Evolutionary conservation across 2,329 filamentous ascomycete species (phyloP).

Genomic region (Fusarium agapanthi): DNA sequence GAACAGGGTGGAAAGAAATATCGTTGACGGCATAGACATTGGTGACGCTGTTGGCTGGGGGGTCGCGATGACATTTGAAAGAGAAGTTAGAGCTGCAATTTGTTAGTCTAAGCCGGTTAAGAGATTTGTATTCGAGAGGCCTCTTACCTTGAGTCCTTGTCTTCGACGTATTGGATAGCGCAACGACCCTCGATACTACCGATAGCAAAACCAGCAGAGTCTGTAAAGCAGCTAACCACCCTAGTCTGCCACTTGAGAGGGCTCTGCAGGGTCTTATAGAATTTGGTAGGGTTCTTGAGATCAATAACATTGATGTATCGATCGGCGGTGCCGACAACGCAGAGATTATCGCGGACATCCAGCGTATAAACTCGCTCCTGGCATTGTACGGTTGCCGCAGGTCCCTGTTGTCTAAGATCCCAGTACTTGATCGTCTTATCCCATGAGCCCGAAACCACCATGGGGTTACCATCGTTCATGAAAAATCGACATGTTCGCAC

Average conservation of each 20-base stretch:
- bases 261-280: constrained; percentile 96
- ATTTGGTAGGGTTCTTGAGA: constrained; percentile 84
- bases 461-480: constrained; percentile 74
- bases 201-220: constrained; percentile 91
- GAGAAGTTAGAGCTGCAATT: constrained; percentile 85
- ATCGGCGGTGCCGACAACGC: constrained; percentile 93
- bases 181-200: constrained; percentile 97
- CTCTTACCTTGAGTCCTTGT: constrained; percentile 84
- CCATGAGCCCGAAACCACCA: constrained; percentile 93
- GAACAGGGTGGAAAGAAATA: constrained; percentile 95
- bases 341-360: constrained; percentile 86
- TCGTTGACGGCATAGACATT: constrained; percentile 96
- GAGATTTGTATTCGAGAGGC: constrained; percentile 33
- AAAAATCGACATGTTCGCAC: constrained; percentile 83
- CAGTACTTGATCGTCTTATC: constrained; percentile 92
- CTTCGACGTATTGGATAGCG: constrained; percentile 97
- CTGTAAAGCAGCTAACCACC: constrained; percentile 92
- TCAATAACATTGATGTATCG: constrained; percentile 96
- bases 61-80: constrained; percentile 97
- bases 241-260: constrained; percentile 98
- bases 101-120: constrained; percentile 9
- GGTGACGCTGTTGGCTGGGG: constrained; percentile 76
- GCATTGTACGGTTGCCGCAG: constrained; percentile 71
- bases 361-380: constrained; percentile 89
- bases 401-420: constrained; percentile 75